Evolutionary conservation across 768 basidiomycete species (phyloP).

Genomic region (Rhodosporidiobolus odoratus): DNA sequence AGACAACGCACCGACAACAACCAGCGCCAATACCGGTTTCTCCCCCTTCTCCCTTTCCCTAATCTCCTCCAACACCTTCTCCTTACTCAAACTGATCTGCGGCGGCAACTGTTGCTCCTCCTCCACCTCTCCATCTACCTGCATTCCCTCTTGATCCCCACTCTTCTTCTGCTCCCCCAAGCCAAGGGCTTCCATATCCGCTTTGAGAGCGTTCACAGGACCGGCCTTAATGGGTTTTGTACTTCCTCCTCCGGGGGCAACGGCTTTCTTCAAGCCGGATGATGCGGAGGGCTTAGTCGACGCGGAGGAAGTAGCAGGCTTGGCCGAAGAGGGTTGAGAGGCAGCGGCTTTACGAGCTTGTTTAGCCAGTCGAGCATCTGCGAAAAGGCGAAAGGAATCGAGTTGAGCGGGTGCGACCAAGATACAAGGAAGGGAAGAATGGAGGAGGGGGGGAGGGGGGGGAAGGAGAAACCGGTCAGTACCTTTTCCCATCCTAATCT

Average conservation of each 20-base stretch:
- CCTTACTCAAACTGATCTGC: slow-evolving; percentile 63
- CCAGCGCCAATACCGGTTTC: slow-evolving; percentile 72
- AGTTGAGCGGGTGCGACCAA: neutral
- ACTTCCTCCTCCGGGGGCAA: neutral
- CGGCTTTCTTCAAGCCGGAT: neutral
- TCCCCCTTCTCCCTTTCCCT: slow-evolving; percentile 51
- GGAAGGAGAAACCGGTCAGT: slow-evolving; percentile 1
- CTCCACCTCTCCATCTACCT: slow-evolving; percentile 49
- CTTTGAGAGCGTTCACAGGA: slow-evolving; percentile 13
- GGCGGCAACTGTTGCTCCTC: slow-evolving; percentile 55
- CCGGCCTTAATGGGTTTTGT: neutral
- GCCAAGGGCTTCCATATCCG: slow-evolving; percentile 29
- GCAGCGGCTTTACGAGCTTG: slow-evolving; percentile 9
- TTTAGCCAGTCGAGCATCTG: slow-evolving; percentile 20
- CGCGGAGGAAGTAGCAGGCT: neutral
- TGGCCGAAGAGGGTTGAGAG: neutral
- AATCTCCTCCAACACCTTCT: slow-evolving; percentile 79
- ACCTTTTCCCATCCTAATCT: slow-evolving; percentile 33
- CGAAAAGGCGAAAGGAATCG: slow-evolving; percentile 14
- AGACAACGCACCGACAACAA: slow-evolving; percentile 73
- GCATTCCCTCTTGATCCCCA: slow-evolving; percentile 61
- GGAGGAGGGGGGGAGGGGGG: neutral
- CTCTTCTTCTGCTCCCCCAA: slow-evolving; percentile 56
- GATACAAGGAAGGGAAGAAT: slow-evolving; percentile 6
- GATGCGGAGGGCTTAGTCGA: neutral